Base-by-base conservation (phyloP, 768 basidiomycete genomes). In the Terana coerulea region DNA sequence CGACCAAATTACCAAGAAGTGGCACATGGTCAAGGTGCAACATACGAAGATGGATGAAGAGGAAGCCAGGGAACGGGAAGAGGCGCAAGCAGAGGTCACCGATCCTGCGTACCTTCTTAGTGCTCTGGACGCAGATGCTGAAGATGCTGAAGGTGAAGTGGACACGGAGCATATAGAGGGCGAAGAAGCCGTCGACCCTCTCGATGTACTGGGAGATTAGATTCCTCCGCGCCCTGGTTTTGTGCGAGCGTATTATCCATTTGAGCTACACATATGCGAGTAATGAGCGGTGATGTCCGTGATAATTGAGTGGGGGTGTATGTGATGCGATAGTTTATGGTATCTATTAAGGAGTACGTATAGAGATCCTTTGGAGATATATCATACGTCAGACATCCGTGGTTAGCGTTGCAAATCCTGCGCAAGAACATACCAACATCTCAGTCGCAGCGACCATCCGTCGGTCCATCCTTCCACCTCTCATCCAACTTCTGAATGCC, bases 381-480 rank as follows among this genome's bases (percentile, higher is more conserved):
- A n/a, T n/a, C n/a, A n/a, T n/a, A n/a, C n/a, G n/a, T n/a, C n/a
- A n/a, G n/a, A n/a, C n/a, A n/a, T n/a, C n/a, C n/a, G n/a, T n/a
- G n/a, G n/a, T n/a, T n/a, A n/a, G n/a, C n/a, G n/a, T n/a, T n/a
- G n/a, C n/a, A n/a, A n/a, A n/a, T n/a, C n/a, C n/a, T n/a, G n/a
- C n/a, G n/a, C n/a, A n/a, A n/a, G n/a, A n/a, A n/a, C n/a, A n/a
- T n/a, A n/a, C n/a, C n/a, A n/a, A n/a, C n/a, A n/a, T n/a, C n/a
- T n/a, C 40, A 94, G 75, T 95, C 92, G 65, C 95, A 98, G 39
- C 86, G 83, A 15, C 92, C 93, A 67, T 98, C 91, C 3, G 67
- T 59, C 21, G 91, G 89, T 1, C 94, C 95, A 66, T 95, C 91
- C 72, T 78, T 89, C 95, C 95, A 98, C 61, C 95, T 74, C 73